phyloP scores from a whole-genome alignment of 495 filamentous ascomycete species.

The Penicillium ochrochloron region DNA sequence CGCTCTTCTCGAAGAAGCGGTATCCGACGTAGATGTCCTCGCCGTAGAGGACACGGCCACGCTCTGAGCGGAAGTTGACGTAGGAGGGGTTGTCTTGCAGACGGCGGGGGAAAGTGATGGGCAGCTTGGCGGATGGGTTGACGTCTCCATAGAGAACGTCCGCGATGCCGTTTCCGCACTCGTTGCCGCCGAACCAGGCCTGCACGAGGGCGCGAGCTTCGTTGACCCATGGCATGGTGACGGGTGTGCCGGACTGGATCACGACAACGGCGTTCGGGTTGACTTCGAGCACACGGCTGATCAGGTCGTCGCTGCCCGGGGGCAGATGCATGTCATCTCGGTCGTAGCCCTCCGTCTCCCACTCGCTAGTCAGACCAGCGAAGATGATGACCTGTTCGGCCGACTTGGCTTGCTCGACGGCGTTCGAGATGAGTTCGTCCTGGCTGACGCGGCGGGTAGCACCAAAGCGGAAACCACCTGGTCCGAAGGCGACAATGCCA shows the following conservation, averaged over 20 bases:
- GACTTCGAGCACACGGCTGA: conserved; percentile 65
- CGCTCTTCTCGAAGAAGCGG: conserved; percentile 70
- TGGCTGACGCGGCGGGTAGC: conserved; percentile 42
- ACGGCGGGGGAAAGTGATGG: conserved; percentile 63
- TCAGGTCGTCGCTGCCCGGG: conserved; percentile 69
- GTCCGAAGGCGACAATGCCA: conserved; percentile 54
- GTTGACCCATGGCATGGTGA: conserved; percentile 78
- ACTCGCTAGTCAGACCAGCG: conserved; percentile 77
- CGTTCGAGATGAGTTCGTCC: conserved; percentile 41
- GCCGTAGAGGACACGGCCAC: conserved; percentile 69
- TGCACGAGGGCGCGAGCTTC: conserved; percentile 67
- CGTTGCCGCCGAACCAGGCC: conserved; percentile 70
- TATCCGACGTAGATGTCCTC: conserved; percentile 83
- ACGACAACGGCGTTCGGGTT: conserved; percentile 76
- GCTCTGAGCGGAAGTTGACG: conserved; percentile 74
- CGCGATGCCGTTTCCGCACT: conserved; percentile 59
- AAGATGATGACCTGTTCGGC: conserved; percentile 74
- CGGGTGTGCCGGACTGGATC: conserved; percentile 79
- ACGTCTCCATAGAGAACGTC: conserved; percentile 63
- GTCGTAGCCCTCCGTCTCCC: conserved; percentile 86
- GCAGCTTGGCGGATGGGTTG: conserved; percentile 58
- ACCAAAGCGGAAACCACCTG: conserved; percentile 75
- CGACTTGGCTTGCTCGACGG: conserved; percentile 63
- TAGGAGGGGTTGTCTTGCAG: conserved; percentile 72
- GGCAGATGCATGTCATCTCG: conserved; percentile 75